phyloP scores from a whole-genome alignment of 768 basidiomycete genomes.

The Pulveroboletus ravenelii region DNA sequence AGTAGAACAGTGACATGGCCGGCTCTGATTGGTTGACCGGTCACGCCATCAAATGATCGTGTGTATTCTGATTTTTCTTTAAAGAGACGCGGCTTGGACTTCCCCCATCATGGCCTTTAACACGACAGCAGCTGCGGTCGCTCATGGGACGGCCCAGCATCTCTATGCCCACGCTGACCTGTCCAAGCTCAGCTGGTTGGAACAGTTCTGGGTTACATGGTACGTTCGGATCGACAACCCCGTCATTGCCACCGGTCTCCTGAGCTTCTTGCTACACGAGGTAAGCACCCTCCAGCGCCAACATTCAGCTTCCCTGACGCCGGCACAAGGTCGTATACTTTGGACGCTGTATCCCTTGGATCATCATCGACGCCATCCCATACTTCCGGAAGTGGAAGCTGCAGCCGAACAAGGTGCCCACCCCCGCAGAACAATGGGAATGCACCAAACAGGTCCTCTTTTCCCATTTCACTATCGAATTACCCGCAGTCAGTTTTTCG shows the following conservation, averaged over 20 bases:
- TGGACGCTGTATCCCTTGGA: constrained; percentile 91
- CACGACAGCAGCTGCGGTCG: constrained; percentile 27
- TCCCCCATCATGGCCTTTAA: constrained; percentile 41
- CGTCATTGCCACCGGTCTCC: constrained; percentile 85
- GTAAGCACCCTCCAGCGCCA: constrained; percentile 39
- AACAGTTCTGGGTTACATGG: constrained; percentile 81
- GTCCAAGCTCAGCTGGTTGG: constrained; percentile 59
- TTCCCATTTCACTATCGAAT: constrained; percentile 93
- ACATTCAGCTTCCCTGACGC: too few relatives aligned
- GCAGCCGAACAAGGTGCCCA: constrained; percentile 81
- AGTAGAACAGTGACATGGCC: constrained; percentile 16
- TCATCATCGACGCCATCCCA: constrained; percentile 90
- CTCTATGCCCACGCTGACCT: constrained; percentile 60
- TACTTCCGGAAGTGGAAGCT: constrained; percentile 95
- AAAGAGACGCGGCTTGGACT: background rate
- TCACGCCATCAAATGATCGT: constrained; percentile 24
- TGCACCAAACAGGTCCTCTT: constrained; percentile 93
- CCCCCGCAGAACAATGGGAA: constrained; percentile 82
- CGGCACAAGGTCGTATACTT: constrained; percentile 85
- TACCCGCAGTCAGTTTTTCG: constrained; percentile 64
- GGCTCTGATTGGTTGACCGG: constrained; percentile 19
- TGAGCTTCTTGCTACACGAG: constrained; percentile 93
- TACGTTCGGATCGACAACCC: constrained; percentile 87
- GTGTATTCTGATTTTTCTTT: constrained; percentile 10
- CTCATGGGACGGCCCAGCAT: constrained; percentile 31